Base-by-base conservation (phyloP, 1,284 basidiomycete species). In the Bjerkandera adusta region DNA sequence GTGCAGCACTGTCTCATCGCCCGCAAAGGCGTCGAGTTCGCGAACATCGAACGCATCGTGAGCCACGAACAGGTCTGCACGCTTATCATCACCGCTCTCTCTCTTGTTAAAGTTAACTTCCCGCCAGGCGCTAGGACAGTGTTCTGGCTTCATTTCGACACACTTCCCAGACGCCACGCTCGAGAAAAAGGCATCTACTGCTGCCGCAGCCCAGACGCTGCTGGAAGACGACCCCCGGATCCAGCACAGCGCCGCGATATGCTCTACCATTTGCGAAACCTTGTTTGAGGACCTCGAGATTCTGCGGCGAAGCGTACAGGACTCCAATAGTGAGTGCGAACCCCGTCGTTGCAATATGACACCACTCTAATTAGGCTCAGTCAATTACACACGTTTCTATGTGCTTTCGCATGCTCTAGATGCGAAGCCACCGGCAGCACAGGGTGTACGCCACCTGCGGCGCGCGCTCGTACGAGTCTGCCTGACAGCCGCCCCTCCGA, bases 51-150 rank as follows among this genome's bases (percentile, higher is more conserved):
- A 46, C 67, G 65, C 43, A 71, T 89, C 10, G 57, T 86, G 53
- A 89, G 87, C 63, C 86, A 89, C 53, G 87, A 89, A 59, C 87
- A 89, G 69, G 86, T 85, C 44, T 43, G 68, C 59, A n/a, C 2
- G 15, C 16, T 22, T 38, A n/a, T 25, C 12, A 18, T 15, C 37
- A 16, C 20, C 16, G 7, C 21, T 29, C 24, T 36, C 8, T 36
- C 10, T n/a, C 26, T 16, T 8, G n/a, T 26, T 26, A 34, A 43
- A 27, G 15, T 21, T 4, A 25, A 27, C 15, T 38, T 15, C 27
- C 22, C 20, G 6, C n/a, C 54, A 90, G 87, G 87, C 87, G 12
- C 63, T 90, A 18, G 87, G 87, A n/a, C 87, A 90, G 63, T 90
- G 87, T 61, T 70, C 68, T 20, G 65, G 59, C 10, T 90, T 83